These are phyloP conservation scores for Gamarada debralockiae DNA, from an alignment of 495 filamentous ascomycete species.

Conservation along the genomic window DNA sequence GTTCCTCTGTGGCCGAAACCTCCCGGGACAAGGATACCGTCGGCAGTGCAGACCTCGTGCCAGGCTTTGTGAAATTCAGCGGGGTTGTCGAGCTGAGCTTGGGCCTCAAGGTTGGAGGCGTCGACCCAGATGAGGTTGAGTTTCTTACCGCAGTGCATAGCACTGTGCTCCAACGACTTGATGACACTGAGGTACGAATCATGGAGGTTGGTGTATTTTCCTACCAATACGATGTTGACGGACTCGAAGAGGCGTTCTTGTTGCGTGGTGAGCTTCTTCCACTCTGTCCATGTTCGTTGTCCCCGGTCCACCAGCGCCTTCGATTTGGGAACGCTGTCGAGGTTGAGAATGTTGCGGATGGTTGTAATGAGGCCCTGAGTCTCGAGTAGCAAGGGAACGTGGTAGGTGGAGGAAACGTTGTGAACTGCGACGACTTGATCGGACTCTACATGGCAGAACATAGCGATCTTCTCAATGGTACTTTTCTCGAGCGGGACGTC, in stretches of 20 bases:
- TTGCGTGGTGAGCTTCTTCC: constrained; percentile 62
- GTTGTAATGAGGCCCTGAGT: constrained; percentile 67
- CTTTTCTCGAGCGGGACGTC: constrained; percentile 61
- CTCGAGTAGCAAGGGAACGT: constrained; percentile 85
- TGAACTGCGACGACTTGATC: constrained; percentile 83
- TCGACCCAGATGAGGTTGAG: constrained; percentile 82
- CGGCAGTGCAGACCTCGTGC: constrained; percentile 68
- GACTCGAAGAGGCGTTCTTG: constrained; percentile 59
- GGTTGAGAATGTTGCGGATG: constrained; percentile 54
- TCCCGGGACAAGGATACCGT: constrained; percentile 64
- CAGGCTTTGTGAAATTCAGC: constrained; percentile 85
- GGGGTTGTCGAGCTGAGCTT: constrained; percentile 51
- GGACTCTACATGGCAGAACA: constrained; percentile 75
- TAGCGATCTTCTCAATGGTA: constrained; percentile 86
- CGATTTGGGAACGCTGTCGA: constrained; percentile 47
- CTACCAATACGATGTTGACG: constrained; percentile 83
- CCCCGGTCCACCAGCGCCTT: constrained; percentile 53
- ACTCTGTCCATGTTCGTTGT: constrained; percentile 63
- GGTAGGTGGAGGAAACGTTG: constrained; percentile 83
- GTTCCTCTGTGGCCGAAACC: constrained; percentile 83
- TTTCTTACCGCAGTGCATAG: constrained; percentile 81
- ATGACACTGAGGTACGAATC: constrained; percentile 79
- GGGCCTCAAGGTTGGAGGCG: constrained; percentile 72
- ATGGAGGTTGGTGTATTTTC: constrained; percentile 81
- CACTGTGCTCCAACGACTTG: constrained; percentile 84